phyloP scores from a whole-genome alignment of 345 rosid genomes.

The Pugionium cornutum region DNA sequence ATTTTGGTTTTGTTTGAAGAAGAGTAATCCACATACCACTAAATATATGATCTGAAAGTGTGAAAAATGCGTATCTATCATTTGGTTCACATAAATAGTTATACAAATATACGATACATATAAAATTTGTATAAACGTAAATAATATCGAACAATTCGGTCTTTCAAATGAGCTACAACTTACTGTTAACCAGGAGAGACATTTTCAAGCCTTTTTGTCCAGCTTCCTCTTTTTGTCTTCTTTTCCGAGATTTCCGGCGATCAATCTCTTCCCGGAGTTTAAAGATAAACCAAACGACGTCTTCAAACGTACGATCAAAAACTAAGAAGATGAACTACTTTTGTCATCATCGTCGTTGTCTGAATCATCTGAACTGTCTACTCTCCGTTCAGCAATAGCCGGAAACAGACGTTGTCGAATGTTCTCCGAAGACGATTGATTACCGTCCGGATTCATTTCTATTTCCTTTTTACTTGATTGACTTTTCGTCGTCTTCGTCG shows the following conservation, averaged over 20 bases:
- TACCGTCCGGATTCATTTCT: conserved; percentile 40
- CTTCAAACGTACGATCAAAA: neutral
- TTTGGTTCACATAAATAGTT: conserved; percentile 18
- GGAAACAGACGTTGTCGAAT: conserved; percentile 58
- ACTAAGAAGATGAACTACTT: conserved; percentile 19
- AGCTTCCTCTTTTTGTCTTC: neutral
- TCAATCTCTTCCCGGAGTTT: conserved; percentile 16
- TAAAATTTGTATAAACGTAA: neutral
- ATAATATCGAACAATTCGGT: conserved; percentile 20
- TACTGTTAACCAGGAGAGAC: neutral
- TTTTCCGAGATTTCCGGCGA: neutral
- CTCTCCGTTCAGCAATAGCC: conserved; percentile 57
- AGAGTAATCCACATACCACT: too few relatives aligned
- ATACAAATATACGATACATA: conserved; percentile 13
- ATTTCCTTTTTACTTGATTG: conserved; percentile 40
- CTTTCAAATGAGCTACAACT: conserved; percentile 13
- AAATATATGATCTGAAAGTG: too few relatives aligned
- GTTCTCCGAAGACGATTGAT: conserved; percentile 46
- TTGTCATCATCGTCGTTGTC: conserved; percentile 45
- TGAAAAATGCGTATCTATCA: conserved; percentile 8
- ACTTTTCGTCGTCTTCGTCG: conserved; percentile 25
- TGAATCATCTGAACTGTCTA: conserved; percentile 56
- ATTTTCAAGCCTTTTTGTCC: conserved; percentile 5
- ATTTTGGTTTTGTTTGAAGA: neutral
- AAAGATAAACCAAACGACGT: neutral